phyloP scores from a whole-genome alignment of 306 rosid genomes.

The Castanea sativa region DNA sequence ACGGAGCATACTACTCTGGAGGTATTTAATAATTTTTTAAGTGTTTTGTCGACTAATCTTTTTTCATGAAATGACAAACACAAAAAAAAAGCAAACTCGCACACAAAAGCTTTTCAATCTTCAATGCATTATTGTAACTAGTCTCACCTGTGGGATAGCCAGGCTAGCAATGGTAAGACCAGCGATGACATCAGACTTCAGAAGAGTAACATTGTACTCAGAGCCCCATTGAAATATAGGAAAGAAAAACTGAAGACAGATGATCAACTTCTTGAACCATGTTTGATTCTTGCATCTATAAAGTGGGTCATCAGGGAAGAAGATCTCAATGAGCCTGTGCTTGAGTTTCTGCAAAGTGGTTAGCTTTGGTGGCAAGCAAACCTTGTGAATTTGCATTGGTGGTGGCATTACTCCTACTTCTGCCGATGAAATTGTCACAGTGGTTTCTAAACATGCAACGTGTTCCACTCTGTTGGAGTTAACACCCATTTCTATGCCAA shows the following conservation, averaged over 20 bases:
- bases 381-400: slow-evolving; percentile 53
- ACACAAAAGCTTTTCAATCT: background rate
- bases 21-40: background rate
- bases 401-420: slow-evolving; percentile 37
- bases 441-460: slow-evolving; percentile 37
- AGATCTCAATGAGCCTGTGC: slow-evolving; percentile 66
- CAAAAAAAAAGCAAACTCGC: no score
- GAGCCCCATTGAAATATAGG: slow-evolving; percentile 95
- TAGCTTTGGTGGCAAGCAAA: slow-evolving; percentile 60
- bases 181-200: slow-evolving; percentile 69
- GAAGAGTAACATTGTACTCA: slow-evolving; percentile 42
- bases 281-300: slow-evolving; percentile 67
- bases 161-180: slow-evolving; percentile 99
- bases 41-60: background rate
- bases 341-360: slow-evolving; percentile 64
- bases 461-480: slow-evolving; percentile 71
- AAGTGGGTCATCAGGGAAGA: slow-evolving; percentile 90
- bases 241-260: slow-evolving; percentile 66
- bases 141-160: slow-evolving; percentile 86
- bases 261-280: slow-evolving; percentile 39
- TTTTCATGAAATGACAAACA: background rate
- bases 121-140: background rate
- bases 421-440: slow-evolving; percentile 41
- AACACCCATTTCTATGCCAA: slow-evolving; percentile 43
- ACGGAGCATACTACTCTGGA: rapidly evolving